Base-by-base conservation (phyloP, 2,329 filamentous ascomycete genomes). In the Fusarium sp. region DNA sequence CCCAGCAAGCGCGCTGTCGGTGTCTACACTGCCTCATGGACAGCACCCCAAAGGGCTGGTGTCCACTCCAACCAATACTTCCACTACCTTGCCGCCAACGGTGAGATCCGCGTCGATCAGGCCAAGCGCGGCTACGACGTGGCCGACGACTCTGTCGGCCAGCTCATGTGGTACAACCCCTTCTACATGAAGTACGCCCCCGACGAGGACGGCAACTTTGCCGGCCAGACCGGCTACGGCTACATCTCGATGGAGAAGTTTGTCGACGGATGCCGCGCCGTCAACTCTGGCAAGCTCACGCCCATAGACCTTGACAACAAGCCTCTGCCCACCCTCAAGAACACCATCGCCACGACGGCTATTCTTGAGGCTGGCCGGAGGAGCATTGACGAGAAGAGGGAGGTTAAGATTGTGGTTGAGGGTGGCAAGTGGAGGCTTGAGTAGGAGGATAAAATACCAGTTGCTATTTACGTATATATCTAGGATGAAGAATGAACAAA, bases 1-100 rank as follows among this genome's bases (percentile, higher is more conserved):
- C 87, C 90, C 0, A 86, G 84, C 70, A 95, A 94, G 85, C 87
- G 91, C 66, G 96, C 94, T 13, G 97, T 95, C 2, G 95, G 92
- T 65, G 95, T 98, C 9, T 98, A 97, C 85, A 98, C 96, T 14
- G 94, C 95, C 13, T 96, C 93, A 45, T 98, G 95, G 95, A 98
- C 95, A 2, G 96, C 96, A 8, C 95, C 96, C 14, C 94, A 97
- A 82, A 94, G 92, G 79, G 95, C 95, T 0, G 95, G 96, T 59
- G 95, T 98, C n/a, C 96, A 98, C 85, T 96, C 93, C 2, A 97
- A 97, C 83, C 95, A 98, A 85, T 97, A 98, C 85, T 98, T 98
- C 87, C 95, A 98, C 85, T 98, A 97, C 85, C 92, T 98, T 85
- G 95, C 91, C 4, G 89, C 90, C 70, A 90, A 92, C 66, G 95